Conservation (phyloP, 305 asterid species). For the Plantago coronopus region DNA sequence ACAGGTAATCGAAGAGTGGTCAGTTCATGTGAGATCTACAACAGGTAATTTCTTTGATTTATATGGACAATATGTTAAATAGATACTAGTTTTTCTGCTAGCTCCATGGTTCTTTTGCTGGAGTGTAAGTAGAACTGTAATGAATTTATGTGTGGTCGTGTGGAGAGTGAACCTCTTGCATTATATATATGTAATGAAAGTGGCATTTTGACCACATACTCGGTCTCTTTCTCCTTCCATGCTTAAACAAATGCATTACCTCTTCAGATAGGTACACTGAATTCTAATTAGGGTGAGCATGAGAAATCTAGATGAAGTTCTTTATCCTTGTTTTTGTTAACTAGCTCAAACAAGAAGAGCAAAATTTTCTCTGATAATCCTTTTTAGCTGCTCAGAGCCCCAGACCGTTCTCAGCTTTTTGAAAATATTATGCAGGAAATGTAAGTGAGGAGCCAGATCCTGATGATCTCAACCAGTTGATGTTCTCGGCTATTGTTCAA, state of each 20-base stretch:
- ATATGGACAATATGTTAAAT: constrained; percentile 6
- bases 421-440: constrained; percentile 41
- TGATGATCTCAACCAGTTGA: constrained; percentile 63
- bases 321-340: too few relatives aligned
- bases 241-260: not conserved
- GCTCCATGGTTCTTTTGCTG: not conserved
- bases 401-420: constrained; percentile 1
- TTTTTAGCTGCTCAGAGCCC: not conserved
- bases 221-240: not conserved
- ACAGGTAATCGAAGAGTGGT: constrained; percentile 91
- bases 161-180: too few relatives aligned
- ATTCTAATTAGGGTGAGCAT: not conserved
- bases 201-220: too few relatives aligned
- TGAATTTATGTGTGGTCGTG: not conserved
- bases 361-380: not conserved
- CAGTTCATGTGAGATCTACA: constrained; percentile 57
- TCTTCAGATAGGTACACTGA: not conserved
- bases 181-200: too few relatives aligned
- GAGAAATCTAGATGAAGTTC: too few relatives aligned
- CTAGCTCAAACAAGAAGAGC: too few relatives aligned
- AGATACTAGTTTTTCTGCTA: not conserved
- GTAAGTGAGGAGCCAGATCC: constrained; percentile 43
- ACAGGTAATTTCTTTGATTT: constrained; percentile 42
- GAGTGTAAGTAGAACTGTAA: not conserved
- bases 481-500: constrained; percentile 84